Evolutionary conservation across 2,329 filamentous ascomycete species (phyloP), one percentile per base, ranked within the genome.

Genomic region (Penicillium sp.): DNA sequence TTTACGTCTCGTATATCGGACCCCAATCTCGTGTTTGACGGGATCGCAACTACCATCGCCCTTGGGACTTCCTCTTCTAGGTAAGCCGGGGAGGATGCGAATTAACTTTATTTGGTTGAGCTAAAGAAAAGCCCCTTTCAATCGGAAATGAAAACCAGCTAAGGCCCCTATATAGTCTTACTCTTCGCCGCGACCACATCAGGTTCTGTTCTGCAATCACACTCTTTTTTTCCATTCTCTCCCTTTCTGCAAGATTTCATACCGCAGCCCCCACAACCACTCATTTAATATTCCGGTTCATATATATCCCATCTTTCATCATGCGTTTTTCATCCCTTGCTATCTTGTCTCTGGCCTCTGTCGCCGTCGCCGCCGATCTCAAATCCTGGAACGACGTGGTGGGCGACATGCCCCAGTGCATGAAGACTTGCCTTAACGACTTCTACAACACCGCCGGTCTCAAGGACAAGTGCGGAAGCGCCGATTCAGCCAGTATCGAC

Each of bases 211-310:
- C 39, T 40, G 6, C 7, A 23, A 40, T 6, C 39, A 40, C 39
- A 15, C 11, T 23, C 39, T 23, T 23, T 23, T 23, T 21, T 9
- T 23, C 7, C 15, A n/a, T 36, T 36, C 15, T n/a, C 34, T 23
- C 39, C 8, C 39, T 40, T 3, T 21, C 3, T 23, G 6, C 39
- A 40, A 8, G 3, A 23, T 15, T 40, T 15, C 13, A 23, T 40
- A 23, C 7, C 19, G 19, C 31, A 44, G 11, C 39, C 23, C 23
- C 39, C 29, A 51, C 19, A 33, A 8, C 16, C 9, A 40, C 38
- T 10, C 6, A 19, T 23, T 34, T 45, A 74, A 82, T 31, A 56
- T 5, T 10, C 9, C n/a, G 2, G 13, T 45, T 23, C 15, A 29
- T 49, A 41, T 31, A 21, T n/a, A 40, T 7, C 13, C 21, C 16